Evolutionary conservation across 2,329 filamentous ascomycete genomes (phyloP).

Genomic region (Fusarium globosum): DNA sequence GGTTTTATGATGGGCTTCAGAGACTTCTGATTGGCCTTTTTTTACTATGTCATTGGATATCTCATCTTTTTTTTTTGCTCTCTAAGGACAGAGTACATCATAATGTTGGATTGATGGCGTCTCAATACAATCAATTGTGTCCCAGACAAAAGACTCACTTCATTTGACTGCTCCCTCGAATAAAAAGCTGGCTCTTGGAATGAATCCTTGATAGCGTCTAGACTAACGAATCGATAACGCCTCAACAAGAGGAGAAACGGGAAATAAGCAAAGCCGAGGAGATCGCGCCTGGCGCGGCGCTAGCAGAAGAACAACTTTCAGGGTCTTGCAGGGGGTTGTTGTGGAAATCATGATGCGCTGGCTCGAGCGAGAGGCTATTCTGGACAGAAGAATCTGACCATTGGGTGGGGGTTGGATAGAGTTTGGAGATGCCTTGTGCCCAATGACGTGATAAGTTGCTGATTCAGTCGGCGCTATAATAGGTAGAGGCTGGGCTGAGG

Average conservation of each 20-base stretch:
- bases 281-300: conserved; percentile 31
- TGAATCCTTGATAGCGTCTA: conserved; percentile 10
- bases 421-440: conserved; percentile 15
- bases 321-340: conserved; percentile 34
- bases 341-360: conserved; percentile 17
- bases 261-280: conserved; percentile 29
- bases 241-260: conserved; percentile 14
- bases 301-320: conserved; percentile 25
- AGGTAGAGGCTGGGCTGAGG: conserved; percentile 11
- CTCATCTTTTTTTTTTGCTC: not conserved
- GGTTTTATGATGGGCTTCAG: not conserved
- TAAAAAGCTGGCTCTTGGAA: conserved; percentile 12
- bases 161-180: conserved; percentile 12
- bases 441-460: conserved; percentile 31
- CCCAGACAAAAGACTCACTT: not conserved
- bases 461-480: conserved; percentile 19
- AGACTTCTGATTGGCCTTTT: not conserved
- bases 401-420: conserved; percentile 3
- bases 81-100: not conserved
- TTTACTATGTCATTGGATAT: not conserved
- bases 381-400: not conserved
- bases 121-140: not conserved
- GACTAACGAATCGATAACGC: conserved; percentile 20
- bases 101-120: not conserved
- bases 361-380: not conserved